Evolutionary conservation across 139 green algal genomes (phyloP).

Genomic region (Coccomyxa sp.): DNA sequence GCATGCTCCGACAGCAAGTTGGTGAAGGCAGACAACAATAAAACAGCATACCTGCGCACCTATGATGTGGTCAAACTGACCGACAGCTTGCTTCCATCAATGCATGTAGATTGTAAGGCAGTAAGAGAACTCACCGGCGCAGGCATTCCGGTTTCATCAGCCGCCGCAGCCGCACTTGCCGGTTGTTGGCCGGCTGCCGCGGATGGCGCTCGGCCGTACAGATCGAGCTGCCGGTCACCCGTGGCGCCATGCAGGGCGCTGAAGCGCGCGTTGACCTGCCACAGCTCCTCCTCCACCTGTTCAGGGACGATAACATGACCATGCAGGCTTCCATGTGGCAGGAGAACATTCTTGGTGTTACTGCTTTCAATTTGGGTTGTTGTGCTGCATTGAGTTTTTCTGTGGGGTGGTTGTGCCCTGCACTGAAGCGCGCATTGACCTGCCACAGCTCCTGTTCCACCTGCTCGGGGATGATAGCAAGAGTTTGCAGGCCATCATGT

Average conservation of each 20-base stretch:
- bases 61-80: too few relatives aligned
- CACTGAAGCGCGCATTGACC: conserved; percentile 36
- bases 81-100: too few relatives aligned
- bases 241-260: conserved; percentile 32
- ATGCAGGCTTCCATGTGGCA: background rate
- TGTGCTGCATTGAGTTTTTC: background rate
- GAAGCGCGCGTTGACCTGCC: conserved; percentile 38
- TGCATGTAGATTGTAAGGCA: too few relatives aligned
- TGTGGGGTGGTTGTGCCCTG: conserved; percentile 24
- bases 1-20: too few relatives aligned
- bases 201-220: conserved; percentile 35
- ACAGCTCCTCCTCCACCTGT: conserved; percentile 45
- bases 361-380: too few relatives aligned
- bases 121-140: too few relatives aligned
- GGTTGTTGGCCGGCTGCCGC: background rate
- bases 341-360: background rate
- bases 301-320: too few relatives aligned
- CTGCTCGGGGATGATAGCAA: too few relatives aligned
- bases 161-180: too few relatives aligned
- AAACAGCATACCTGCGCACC: too few relatives aligned
- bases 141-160: too few relatives aligned
- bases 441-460: conserved; percentile 40
- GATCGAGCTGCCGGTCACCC: conserved; percentile 31
- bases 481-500: conserved; percentile 5
- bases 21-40: too few relatives aligned